Evolutionary conservation across 192 early-diverging fungal genomes (phyloP).

Genomic region (Linnemannia hyalina): DNA sequence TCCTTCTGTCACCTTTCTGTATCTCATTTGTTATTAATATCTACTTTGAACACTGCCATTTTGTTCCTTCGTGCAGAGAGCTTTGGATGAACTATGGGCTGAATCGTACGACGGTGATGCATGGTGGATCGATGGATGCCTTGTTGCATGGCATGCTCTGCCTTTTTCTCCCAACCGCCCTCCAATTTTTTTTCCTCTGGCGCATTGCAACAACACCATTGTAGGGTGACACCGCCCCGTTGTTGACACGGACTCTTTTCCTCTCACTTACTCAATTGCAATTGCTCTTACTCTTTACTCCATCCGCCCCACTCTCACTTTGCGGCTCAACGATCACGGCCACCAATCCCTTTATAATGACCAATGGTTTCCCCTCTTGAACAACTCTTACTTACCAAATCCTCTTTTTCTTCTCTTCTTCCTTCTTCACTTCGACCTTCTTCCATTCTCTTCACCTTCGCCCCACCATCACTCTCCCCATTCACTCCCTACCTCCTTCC

Average conservation of each 20-base stretch:
- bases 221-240: conserved; percentile 1
- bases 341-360: background rate
- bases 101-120: conserved; percentile 3
- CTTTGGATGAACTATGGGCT: background rate
- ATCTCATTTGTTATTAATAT: conserved; percentile 21
- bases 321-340: background rate
- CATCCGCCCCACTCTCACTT: background rate
- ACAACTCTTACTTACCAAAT: conserved; percentile 1
- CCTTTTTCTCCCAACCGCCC: background rate
- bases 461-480: background rate
- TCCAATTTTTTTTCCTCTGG: background rate
- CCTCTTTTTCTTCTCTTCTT: background rate
- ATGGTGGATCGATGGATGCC: conserved; percentile 5
- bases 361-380: background rate
- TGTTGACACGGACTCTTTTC: background rate
- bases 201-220: background rate
- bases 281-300: background rate
- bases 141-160: conserved; percentile 4
- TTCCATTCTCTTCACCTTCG: background rate
- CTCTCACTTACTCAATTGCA: background rate
- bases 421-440: background rate
- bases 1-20: conserved; percentile 8
- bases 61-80: background rate
- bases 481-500: background rate
- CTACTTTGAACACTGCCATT: background rate